Base-by-base conservation (phyloP, 2,329 filamentous ascomycete genomes). In the Epicoccum nigrum region DNA sequence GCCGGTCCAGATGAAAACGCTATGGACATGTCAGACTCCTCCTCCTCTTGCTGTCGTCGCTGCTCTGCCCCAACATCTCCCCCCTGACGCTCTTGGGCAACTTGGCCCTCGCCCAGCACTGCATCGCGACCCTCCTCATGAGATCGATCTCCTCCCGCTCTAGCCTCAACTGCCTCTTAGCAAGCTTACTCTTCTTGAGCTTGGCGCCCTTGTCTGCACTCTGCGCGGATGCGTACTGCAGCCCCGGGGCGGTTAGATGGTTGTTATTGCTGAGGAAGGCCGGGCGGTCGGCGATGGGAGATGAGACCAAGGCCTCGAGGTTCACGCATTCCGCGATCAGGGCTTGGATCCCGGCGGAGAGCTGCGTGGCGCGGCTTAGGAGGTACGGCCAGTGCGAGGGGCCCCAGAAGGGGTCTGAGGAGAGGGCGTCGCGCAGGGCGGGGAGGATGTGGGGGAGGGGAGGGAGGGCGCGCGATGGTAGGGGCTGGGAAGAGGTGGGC, bases 361-460 rank as follows among this genome's bases (percentile, higher is more conserved):
- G 75, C 21, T 70, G 70, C 4, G 67, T 65, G 4, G 78, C 76
- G 44, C 76, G 77, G 4, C 73, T 68, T 49, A 77, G 68, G 27
- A 79, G 70, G 52, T 74, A 69, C n/a, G 74, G 65, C 63, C 74
- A 77, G 58, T 75, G 74, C 19, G 72, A 70, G 0, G 74, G 68
- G 19, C 74, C 75, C 71, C 74, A 81, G 47, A 80, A 75, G 1
- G 74, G 67, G 52, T 80, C 78, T 15, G 68, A 58, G 25, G 62
- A 62, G 19, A 76, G 67, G 12, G 76, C 78, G 20, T 58, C 58
- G 44, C 71, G 70, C 7, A 80, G 70, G 2, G 76, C 72, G 15
- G 74, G 72, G 39, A 79, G 68, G 58, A 79, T 71, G 50, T 72
- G 66, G 0, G 70, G 70, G 8, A 73, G 59, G 0, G 70, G 64